phyloP scores from a whole-genome alignment of 768 basidiomycete genomes.

The Ramaria sp. region DNA sequence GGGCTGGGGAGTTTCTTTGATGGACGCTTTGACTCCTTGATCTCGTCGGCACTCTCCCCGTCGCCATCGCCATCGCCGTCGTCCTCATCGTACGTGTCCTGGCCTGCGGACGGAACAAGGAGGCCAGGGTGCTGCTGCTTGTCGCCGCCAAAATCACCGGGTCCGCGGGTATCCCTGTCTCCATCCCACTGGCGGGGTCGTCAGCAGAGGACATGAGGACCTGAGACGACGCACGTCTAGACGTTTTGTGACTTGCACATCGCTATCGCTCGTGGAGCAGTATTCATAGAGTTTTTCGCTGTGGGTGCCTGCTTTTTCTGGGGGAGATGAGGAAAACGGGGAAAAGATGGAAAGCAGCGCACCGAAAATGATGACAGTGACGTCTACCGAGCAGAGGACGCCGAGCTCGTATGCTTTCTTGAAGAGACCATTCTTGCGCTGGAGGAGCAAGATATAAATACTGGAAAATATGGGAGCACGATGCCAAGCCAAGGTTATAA shows the following conservation, averaged over 20 bases:
- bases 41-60: neutral
- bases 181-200: slow-evolving; percentile 36
- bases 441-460: slow-evolving; percentile 2
- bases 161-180: slow-evolving; percentile 38
- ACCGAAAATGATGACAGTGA: slow-evolving; percentile 84
- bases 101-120: slow-evolving; percentile 4
- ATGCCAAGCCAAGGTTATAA: neutral
- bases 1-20: too few species aligned
- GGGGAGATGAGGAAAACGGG: slow-evolving; percentile 33
- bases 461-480: neutral
- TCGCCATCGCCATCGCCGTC: slow-evolving; percentile 8
- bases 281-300: slow-evolving; percentile 78
- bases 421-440: slow-evolving; percentile 88
- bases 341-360: slow-evolving; percentile 13
- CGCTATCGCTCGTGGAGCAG: slow-evolving; percentile 55
- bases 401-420: slow-evolving; percentile 87
- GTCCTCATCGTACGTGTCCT: slow-evolving; percentile 4
- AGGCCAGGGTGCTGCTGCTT: slow-evolving; percentile 1
- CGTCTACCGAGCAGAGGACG: slow-evolving; percentile 82
- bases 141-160: slow-evolving; percentile 30
- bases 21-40: too few species aligned
- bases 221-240: slow-evolving; percentile 31
- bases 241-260: slow-evolving; percentile 62
- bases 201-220: neutral
- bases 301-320: slow-evolving; percentile 62